Evolutionary conservation across 805 yeast genomes (phyloP), one percentile per base, ranked within the genome.

Genomic region (Saturnispora halmiae): DNA sequence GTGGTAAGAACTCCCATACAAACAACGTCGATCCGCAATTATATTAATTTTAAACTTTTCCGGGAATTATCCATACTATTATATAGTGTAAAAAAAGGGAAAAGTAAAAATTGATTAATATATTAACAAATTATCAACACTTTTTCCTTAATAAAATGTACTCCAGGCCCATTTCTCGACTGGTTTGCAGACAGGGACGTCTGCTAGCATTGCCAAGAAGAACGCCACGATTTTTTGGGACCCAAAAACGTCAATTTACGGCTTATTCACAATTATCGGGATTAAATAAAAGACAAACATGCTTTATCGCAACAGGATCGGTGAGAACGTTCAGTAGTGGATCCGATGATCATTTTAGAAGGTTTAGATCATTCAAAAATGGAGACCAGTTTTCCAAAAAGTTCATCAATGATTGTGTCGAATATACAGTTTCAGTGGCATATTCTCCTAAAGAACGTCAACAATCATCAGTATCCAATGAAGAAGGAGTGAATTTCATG

Each of bases 401-500:
- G 24, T 53, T 55, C 32, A 36, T 45, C 46, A 45, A 54, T 40
- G 37, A 55, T 40, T 46, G 52, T 26, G 55, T 66, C 36, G 64
- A 67, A 26, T 79, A 73, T 54, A 65, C 73, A 26, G 64, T 78
- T 11, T 74, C 85, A 0, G 83, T 82, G 14, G 82, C 87, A 1
- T 83, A 68, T 55, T 82, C 77, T 53, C 84, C 92, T 4, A 83
- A 83, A 54, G 79, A 76, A 51, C 63, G 92, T 41, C 45, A 52
- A 27, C 77, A 70, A 36, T 70, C 72, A 43, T 66, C 15, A 11
- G 34, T 31, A 6, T 41, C 42, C n/a, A 45, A 42, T 35, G 52
- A 48, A 13, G 53, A 49, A 8, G 60, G 54, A 13, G 59, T 56
- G 6, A 48, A 47, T 20, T 46, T 59, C 45, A 38, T 58, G n/a